phyloP scores from a whole-genome alignment of 345 rosid species.

The Physaria fendleri region DNA sequence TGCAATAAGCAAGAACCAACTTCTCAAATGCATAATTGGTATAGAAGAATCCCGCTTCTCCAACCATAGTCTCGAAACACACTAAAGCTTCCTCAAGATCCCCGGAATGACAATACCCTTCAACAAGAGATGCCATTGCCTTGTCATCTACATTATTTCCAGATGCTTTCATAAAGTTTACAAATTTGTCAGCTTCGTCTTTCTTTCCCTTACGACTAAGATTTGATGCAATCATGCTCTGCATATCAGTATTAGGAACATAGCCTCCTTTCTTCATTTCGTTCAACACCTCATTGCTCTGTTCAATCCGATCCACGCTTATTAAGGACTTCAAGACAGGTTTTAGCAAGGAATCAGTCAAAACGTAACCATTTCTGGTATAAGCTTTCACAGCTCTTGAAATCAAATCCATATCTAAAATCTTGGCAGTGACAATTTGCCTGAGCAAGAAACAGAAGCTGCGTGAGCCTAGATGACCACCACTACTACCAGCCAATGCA shows the following conservation, averaged over 20 bases:
- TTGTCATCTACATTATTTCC: constrained; percentile 45
- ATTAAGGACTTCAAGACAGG: constrained; percentile 60
- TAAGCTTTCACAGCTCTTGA: constrained; percentile 55
- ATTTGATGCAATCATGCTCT: constrained; percentile 46
- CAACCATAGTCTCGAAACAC: constrained; percentile 55
- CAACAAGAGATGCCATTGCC: constrained; percentile 54
- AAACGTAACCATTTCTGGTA: constrained; percentile 40
- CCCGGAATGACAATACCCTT: constrained; percentile 63
- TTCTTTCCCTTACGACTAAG: constrained; percentile 52
- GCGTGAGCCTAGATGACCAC: constrained; percentile 52
- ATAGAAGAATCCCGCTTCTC: constrained; percentile 42
- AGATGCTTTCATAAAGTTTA: constrained; percentile 44
- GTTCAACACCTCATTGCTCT: constrained; percentile 59
- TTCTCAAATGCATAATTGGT: constrained; percentile 50
- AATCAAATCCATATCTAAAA: constrained; percentile 54
- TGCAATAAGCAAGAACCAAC: constrained; percentile 61
- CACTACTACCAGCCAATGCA: constrained; percentile 63
- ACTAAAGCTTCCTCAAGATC: constrained; percentile 61
- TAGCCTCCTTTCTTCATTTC: constrained; percentile 58
- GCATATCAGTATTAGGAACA: constrained; percentile 36
- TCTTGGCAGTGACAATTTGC: constrained; percentile 54
- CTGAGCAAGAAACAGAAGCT: constrained; percentile 36
- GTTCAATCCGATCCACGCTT: constrained; percentile 55
- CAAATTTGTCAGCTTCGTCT: constrained; percentile 46
- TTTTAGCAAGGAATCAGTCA: constrained; percentile 52